Evolutionary conservation across 768 basidiomycete species (phyloP).

Genomic region (Hericium alpestre): DNA sequence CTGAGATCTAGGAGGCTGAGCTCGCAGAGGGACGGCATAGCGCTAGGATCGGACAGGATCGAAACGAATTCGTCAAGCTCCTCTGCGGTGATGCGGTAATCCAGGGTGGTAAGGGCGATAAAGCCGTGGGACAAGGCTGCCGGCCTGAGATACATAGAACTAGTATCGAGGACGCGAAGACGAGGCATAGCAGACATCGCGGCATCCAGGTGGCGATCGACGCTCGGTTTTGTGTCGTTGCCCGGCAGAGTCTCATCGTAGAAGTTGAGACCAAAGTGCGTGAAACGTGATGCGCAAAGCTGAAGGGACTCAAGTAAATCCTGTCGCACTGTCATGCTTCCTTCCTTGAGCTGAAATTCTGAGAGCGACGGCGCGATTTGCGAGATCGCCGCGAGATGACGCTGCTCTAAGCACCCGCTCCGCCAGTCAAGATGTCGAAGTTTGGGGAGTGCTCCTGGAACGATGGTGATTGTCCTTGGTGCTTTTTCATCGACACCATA

Average conservation of each 20-base stretch:
- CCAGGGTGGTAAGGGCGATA: background rate
- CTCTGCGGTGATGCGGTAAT: background rate
- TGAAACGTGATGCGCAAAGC: background rate
- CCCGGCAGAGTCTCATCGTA: background rate
- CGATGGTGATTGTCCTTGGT: background rate
- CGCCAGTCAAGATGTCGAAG: background rate
- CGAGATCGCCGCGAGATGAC: background rate
- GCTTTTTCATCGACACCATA: background rate
- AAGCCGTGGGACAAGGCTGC: background rate
- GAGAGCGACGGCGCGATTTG: background rate
- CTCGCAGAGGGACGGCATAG: background rate
- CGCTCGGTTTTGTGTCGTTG: background rate
- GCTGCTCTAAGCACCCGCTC: background rate
- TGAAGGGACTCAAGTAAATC: background rate
- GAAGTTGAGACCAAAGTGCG: background rate
- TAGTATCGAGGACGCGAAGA: background rate
- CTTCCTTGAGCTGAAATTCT: background rate
- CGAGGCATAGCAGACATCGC: background rate
- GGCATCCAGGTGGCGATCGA: background rate
- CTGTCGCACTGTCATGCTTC: background rate
- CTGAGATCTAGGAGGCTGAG: no score
- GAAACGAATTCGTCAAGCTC: background rate
- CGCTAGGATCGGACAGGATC: background rate
- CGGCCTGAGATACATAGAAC: background rate
- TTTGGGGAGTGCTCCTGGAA: background rate